Percentiles rank a stretch among this genome's conserved stretches.
Conservation (phyloP, 257 asterid genomes). For the Nicotiana noctiflora region DNA sequence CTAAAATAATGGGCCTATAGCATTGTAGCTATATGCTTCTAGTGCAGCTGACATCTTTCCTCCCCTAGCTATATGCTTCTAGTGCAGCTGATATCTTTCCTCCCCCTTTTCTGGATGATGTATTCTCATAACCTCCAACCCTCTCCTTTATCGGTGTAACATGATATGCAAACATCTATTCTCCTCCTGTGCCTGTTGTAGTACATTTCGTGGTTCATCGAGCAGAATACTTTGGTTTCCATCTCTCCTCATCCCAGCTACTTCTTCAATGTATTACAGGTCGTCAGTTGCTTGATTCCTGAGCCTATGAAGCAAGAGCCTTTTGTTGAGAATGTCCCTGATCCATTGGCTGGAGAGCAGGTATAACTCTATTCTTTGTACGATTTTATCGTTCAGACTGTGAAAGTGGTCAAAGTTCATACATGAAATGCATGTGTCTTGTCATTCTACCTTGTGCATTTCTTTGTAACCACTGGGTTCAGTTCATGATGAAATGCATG, state of each 20-base stretch:
- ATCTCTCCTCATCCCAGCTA: constrained; percentile 9
- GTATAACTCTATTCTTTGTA: constrained; percentile 23
- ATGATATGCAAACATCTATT: not conserved
- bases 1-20: not conserved
- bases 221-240: not conserved
- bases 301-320: constrained; percentile 92
- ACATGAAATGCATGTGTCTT: not conserved
- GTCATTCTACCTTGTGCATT: not conserved
- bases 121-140: not conserved
- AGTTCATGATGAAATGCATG: not conserved
- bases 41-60: not conserved
- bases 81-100: not conserved
- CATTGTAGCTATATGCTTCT: not conserved
- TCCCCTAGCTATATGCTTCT: not conserved
- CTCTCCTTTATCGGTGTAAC: not conserved
- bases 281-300: constrained; percentile 55
- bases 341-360: constrained; percentile 96
- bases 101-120: not conserved
- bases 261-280: constrained; percentile 44
- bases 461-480: not conserved
- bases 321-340: constrained; percentile 72
- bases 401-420: not conserved
- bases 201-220: not conserved
- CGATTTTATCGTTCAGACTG: not conserved
- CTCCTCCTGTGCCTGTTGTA: not conserved